Conservation (phyloP, 257 asterid genomes). For the Salvia rosmarinus region DNA sequence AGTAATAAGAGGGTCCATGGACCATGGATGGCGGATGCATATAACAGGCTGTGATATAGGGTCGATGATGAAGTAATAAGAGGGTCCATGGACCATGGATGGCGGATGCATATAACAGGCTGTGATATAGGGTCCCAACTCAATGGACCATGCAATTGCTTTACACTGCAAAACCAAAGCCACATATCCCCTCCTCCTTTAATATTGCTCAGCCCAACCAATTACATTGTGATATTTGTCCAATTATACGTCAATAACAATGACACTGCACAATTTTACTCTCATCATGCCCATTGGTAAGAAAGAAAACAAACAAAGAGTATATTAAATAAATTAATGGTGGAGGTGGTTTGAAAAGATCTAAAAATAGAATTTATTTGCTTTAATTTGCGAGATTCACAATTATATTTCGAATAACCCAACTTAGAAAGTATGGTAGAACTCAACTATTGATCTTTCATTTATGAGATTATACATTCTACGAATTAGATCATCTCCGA, state of each 20-base stretch:
- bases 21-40: not conserved
- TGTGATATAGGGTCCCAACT: slow-evolving; percentile 13
- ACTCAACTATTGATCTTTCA: no score
- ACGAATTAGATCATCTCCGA: no score
- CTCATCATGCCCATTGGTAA: not conserved
- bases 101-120: not conserved
- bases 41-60: slow-evolving; percentile 1
- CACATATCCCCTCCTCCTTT: not conserved
- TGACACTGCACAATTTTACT: not conserved
- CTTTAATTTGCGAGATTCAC: no score
- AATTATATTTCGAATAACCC: no score
- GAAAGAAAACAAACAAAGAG: not conserved
- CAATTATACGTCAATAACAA: not conserved
- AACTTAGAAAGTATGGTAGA: no score
- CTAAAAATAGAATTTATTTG: no score
- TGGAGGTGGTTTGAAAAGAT: no score
- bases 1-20: no score
- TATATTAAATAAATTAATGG: no score
- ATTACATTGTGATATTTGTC: not conserved
- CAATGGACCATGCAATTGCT: not conserved
- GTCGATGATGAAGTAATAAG: no score
- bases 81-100: no score
- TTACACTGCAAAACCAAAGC: not conserved
- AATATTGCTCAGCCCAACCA: slow-evolving; percentile 1
- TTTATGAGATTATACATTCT: no score